phyloP scores from a whole-genome alignment of 2,329 filamentous ascomycete genomes.

The Neopestalotiopsis rosae region DNA sequence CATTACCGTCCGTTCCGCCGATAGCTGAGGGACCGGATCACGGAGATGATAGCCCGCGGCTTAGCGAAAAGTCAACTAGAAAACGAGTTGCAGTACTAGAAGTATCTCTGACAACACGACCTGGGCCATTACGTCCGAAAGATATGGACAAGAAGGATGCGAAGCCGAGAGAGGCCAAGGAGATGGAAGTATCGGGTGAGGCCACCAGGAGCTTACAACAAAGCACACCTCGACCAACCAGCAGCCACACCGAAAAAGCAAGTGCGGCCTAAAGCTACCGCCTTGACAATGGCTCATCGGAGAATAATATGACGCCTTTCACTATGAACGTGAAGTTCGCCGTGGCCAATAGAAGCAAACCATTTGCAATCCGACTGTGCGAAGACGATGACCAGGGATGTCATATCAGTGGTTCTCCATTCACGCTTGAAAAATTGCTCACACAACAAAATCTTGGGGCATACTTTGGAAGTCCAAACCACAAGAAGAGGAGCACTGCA shows the following conservation, averaged over 20 bases:
- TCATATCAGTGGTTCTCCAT: too few species aligned
- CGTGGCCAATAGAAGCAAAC: too few species aligned
- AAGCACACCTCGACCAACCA: conserved; percentile 17
- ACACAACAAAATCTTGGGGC: too few species aligned
- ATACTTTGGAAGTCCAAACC: too few species aligned
- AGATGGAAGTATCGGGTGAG: conserved; percentile 14
- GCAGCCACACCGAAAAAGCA: conserved; percentile 26
- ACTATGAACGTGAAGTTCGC: too few species aligned
- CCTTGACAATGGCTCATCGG: conserved; percentile 35
- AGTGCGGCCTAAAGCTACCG: conserved; percentile 22
- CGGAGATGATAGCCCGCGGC: too few species aligned
- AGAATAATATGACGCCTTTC: too few species aligned
- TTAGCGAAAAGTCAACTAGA: conserved; percentile 53
- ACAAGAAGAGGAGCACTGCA: too few species aligned
- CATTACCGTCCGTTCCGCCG: conserved; percentile 30
- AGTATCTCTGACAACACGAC: not conserved
- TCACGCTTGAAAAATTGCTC: too few species aligned
- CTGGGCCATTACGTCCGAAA: not conserved
- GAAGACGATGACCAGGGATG: too few species aligned
- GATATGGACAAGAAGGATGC: not conserved
- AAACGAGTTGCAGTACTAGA: conserved; percentile 46
- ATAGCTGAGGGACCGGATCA: conserved; percentile 33
- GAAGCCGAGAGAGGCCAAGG: not conserved
- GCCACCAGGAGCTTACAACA: conserved; percentile 1
- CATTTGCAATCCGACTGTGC: too few species aligned